Evolutionary conservation across 2,329 filamentous ascomycete species (phyloP), one percentile per base, ranked within the genome.

Genomic region (Aspergillus sp.): DNA sequence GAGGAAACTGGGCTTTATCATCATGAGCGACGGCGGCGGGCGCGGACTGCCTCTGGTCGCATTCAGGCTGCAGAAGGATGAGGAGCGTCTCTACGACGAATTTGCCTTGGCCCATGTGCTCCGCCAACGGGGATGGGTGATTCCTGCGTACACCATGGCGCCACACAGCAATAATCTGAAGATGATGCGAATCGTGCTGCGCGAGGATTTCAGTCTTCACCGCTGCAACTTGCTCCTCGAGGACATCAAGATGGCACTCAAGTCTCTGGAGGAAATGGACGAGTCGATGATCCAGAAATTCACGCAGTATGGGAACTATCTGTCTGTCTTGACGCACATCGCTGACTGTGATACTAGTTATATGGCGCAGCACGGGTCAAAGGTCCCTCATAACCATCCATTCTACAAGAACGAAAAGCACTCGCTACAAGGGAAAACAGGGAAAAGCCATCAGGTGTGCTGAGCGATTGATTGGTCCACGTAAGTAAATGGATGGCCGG

Each of bases 91-190:
- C 52, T 89, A 82, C 63, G 87, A 90, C 64, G 88, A 91, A 71
- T 91, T 90, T 57, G 81, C 86, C 0, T 76, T 91, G 38, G 91
- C 92, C 0, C 90, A 94, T 68, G 87, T 90, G 69, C 82, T 97
- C 16, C 87, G 92, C 48, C 85, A 88, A 53, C 84, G 90, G 17
- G 89, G 89, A 36, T 97, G 92, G 92, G 88, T 96, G 19, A 89
- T 97, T 0, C 92, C 92, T 0, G 92, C 92, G 0, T 97, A 97
- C 75, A 97, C 91, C 32, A 97, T 97, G 92, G 92, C 92, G 0
- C 91, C 91, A 11, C 82, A 95, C 67, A 90, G 89, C 11, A 78
- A 89, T 51, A 78, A 85, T 56, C 80, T 97, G 65, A 96, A 95
- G 80, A 88, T 97, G 82, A 84, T 97, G 77, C 85, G 92, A 43